A percentile compares a stretch with the other conserved stretches of the same genome.
These are phyloP conservation scores for Suillus bovinus DNA, from an alignment of 768 basidiomycete genomes.

Conservation along the genomic window DNA sequence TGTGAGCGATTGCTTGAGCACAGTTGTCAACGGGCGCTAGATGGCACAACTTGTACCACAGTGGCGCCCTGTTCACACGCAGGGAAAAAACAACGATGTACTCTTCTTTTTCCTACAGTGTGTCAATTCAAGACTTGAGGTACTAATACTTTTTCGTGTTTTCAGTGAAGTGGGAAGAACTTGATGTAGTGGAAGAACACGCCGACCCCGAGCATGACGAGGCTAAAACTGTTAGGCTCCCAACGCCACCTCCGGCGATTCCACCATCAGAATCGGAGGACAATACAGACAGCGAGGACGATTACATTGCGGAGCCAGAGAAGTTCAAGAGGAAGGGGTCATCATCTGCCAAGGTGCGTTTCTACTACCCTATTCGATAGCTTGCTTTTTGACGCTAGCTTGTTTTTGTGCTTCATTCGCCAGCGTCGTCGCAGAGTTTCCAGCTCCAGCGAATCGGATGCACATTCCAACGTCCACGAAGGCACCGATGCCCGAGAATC, in stretches of 20 bases:
- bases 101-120: slow-evolving; percentile 16
- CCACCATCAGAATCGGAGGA: slow-evolving; percentile 48
- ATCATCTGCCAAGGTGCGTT: slow-evolving; percentile 44
- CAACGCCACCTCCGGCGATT: slow-evolving; percentile 34
- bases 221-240: slow-evolving; percentile 17
- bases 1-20: slow-evolving; percentile 35
- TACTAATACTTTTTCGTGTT: slow-evolving; percentile 33
- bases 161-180: slow-evolving; percentile 75
- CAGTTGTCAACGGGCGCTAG: slow-evolving; percentile 17
- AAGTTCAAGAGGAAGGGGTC: slow-evolving; percentile 35
- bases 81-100: slow-evolving; percentile 7
- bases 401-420: slow-evolving; percentile 11
- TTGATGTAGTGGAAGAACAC: slow-evolving; percentile 54
- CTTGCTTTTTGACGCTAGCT: slow-evolving; percentile 13
- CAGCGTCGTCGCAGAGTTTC: slow-evolving; percentile 48
- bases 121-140: slow-evolving; percentile 13
- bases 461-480: slow-evolving; percentile 33
- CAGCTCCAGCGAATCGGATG: slow-evolving; percentile 44
- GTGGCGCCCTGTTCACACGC: slow-evolving; percentile 8
- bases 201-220: slow-evolving; percentile 22
- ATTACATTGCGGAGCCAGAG: slow-evolving; percentile 57
- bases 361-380: slow-evolving; percentile 14
- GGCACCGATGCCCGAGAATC: slow-evolving; percentile 6
- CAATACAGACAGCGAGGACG: slow-evolving; percentile 63
- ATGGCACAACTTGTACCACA: slow-evolving; percentile 3